phyloP scores from a whole-genome alignment of 1,284 basidiomycete genomes.

The Ceratobasidium sp. region DNA sequence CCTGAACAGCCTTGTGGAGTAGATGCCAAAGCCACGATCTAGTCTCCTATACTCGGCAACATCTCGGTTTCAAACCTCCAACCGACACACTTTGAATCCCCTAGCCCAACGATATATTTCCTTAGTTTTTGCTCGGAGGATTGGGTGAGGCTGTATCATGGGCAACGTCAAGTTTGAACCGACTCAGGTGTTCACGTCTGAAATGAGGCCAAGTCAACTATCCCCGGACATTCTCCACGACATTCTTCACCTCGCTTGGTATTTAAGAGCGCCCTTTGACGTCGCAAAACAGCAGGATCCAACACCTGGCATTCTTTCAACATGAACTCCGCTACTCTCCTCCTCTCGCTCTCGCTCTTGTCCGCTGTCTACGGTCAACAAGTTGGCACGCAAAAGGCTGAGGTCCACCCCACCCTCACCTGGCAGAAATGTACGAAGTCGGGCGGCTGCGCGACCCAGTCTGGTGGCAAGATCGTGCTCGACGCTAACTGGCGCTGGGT shows the following conservation, averaged over 20 bases:
- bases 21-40: too few relatives aligned
- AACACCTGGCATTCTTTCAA: neutral
- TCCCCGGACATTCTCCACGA: neutral
- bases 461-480: constrained; percentile 44
- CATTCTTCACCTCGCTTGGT: neutral
- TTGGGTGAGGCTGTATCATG: neutral
- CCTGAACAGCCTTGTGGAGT: too few relatives aligned
- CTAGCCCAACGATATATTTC: neutral
- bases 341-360: constrained; percentile 38
- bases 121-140: constrained; percentile 20
- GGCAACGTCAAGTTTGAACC: neutral
- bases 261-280: neutral
- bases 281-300: constrained; percentile 1
- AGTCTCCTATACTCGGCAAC: neutral
- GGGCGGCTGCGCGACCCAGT: constrained; percentile 43
- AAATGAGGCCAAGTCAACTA: too few relatives aligned
- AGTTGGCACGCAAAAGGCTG: constrained; percentile 44
- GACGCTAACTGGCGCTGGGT: constrained; percentile 50
- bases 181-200: neutral
- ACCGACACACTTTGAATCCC: too few relatives aligned
- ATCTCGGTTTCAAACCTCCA: constrained; percentile 7
- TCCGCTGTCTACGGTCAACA: constrained; percentile 44
- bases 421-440: constrained; percentile 48
- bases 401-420: constrained; percentile 46
- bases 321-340: constrained; percentile 30